Conservation (phyloP, 805 yeast genomes). For the Saccharomycopsis malanga region DNA sequence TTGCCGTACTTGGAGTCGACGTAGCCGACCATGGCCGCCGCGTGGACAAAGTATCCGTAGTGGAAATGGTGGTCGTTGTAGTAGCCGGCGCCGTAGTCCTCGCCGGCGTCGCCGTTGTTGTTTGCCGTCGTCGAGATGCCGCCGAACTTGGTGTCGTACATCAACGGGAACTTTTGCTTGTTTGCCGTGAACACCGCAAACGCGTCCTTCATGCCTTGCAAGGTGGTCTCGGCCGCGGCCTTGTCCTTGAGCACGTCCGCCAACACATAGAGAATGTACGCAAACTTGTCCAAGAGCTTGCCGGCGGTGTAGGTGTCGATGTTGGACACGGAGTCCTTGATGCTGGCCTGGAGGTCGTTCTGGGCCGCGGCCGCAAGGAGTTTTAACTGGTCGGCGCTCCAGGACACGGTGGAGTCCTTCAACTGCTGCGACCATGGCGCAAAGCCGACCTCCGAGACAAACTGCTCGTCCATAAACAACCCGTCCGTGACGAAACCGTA, state of each 20-base stretch:
- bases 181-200: constrained; percentile 34
- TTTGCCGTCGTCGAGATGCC: constrained; percentile 44
- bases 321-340: constrained; percentile 42
- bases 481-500: constrained; percentile 37
- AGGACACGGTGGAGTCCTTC: constrained; percentile 26
- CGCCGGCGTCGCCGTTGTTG: constrained; percentile 38
- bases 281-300: constrained; percentile 43
- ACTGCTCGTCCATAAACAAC: constrained; percentile 35
- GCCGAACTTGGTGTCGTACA: constrained; percentile 43
- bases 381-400: constrained; percentile 27
- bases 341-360: constrained; percentile 32
- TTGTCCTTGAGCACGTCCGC: constrained; percentile 38
- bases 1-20: constrained; percentile 40
- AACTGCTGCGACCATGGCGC: constrained; percentile 33
- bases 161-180: constrained; percentile 36
- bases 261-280: constrained; percentile 42
- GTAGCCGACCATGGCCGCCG: constrained; percentile 60
- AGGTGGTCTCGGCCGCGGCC: constrained; percentile 29
- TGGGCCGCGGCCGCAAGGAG: constrained; percentile 32
- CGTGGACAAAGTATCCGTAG: constrained; percentile 48
- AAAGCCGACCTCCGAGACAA: constrained; percentile 41
- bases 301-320: constrained; percentile 43
- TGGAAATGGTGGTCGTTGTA: constrained; percentile 56
- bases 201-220: constrained; percentile 33
- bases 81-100: constrained; percentile 44